Percentiles rank a stretch among this genome's conserved stretches.
Evolutionary conservation across 345 rosid genomes (phyloP).

Genomic region (Rhizophora apiculata): DNA sequence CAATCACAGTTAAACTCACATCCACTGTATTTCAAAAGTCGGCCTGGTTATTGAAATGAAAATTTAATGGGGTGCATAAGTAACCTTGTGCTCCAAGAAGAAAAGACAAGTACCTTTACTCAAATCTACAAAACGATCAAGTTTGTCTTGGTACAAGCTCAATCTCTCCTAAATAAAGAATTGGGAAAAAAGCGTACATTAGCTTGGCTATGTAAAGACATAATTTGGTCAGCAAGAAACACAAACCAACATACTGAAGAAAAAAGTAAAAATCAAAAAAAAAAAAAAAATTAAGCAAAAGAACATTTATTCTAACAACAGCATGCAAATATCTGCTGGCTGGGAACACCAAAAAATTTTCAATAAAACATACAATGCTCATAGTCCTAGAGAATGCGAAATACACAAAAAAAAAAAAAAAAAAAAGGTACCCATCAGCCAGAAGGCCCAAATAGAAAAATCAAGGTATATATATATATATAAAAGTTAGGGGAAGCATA

Average conservation of each 20-base stretch:
- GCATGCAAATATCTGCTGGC: too few relatives aligned
- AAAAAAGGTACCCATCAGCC: conserved; percentile 7
- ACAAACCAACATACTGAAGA: conserved; percentile 1
- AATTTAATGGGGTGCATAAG: too few relatives aligned
- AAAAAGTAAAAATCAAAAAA: background rate
- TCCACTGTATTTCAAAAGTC: background rate
- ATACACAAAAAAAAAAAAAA: too few relatives aligned
- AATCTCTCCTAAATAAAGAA: conserved; percentile 61
- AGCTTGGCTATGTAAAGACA: background rate
- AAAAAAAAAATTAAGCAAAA: background rate
- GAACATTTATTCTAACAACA: too few relatives aligned
- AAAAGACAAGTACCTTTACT: conserved; percentile 57
- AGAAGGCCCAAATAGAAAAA: background rate
- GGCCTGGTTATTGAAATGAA: background rate
- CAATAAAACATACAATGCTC: too few relatives aligned
- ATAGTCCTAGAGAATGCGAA: background rate
- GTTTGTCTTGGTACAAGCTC: conserved; percentile 62
- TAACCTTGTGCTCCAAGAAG: background rate
- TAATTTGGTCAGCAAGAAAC: background rate
- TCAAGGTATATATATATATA: background rate
- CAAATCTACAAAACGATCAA: conserved; percentile 48
- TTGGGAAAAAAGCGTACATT: background rate
- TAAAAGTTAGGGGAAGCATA: conserved; percentile 28
- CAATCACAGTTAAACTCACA: background rate
- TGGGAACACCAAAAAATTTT: too few relatives aligned